Conservation (phyloP, 345 rosid genomes). For the Eucalyptus pauciflora region DNA sequence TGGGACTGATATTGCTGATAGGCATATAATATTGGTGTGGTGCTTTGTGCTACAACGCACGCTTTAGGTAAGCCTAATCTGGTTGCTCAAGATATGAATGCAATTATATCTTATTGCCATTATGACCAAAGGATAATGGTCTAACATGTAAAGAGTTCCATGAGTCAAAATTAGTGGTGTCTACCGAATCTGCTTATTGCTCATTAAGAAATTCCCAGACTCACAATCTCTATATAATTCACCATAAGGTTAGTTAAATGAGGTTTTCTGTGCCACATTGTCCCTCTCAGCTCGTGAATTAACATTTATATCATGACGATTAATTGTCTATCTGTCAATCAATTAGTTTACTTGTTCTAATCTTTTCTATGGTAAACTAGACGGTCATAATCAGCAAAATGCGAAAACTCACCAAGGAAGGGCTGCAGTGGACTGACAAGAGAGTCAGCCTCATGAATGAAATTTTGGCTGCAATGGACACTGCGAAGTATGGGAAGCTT, state of each 20-base stretch:
- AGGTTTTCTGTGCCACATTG: not conserved
- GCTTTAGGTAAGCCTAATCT: not conserved
- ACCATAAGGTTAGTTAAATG: not conserved
- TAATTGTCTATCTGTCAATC: not conserved
- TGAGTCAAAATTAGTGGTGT: not conserved
- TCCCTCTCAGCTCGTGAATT: not conserved
- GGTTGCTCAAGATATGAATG: not conserved
- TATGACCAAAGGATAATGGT: not conserved
- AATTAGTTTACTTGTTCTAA: not conserved
- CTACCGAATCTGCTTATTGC: not conserved
- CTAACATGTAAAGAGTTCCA: not conserved
- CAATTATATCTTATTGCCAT: not conserved
- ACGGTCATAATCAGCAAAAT: slow-evolving; percentile 70
- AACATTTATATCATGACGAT: not conserved
- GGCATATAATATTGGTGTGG: not conserved
- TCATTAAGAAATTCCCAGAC: not conserved
- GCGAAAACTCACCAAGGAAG: slow-evolving; percentile 82
- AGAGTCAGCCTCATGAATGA: slow-evolving; percentile 89
- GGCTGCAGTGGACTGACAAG: slow-evolving; percentile 86
- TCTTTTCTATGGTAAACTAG: slow-evolving; percentile 19
- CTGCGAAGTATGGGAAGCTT: slow-evolving; percentile 56
- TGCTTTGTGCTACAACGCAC: not conserved
- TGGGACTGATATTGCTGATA: not conserved
- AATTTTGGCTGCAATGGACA: slow-evolving; percentile 89
- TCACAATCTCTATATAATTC: not conserved